Evolutionary conservation across 441 rosid species (phyloP), one percentile per base, ranked within the genome.

Genomic region (Omphalea diandra): DNA sequence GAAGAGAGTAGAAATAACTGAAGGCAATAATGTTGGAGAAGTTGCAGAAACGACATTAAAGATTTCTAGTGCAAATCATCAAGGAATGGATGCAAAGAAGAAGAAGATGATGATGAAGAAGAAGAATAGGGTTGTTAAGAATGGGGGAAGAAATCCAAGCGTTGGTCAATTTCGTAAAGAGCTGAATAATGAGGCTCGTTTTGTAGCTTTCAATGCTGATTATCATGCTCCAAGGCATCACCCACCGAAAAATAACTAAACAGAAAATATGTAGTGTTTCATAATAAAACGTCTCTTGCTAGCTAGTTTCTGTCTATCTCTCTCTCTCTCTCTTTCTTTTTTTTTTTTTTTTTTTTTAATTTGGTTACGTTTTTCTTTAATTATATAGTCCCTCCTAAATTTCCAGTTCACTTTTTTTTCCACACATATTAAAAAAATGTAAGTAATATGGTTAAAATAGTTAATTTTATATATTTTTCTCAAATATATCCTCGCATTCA

Each of bases 161-260:
- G 33, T 24, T 26, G 2, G 54, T 1, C 15, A 64, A 67, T 24
- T 65, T 55, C 27, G 67, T 38, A 75, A 76, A 61, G 81, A 75
- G 56, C 55, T 7, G 5, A 75, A 68, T 26, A 83, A 71, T 38
- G 80, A 75, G 4, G 73, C 76, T 35, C 88, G 83, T 68, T 82
- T 90, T 67, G 86, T 88, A 43, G 90, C 90, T 72, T 85, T 80
- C 74, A 88, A 72, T 78, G 89, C 86, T 46, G 97, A 90, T 78
- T 90, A 90, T 72, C 86, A 80, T 84, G 54, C 79, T 41, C 88
- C 94, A 31, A 87, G 90, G 77, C 97, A 84, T 73, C 97, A 88
- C 71, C 97, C 97, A 49, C 97, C 97, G 35, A 88, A 87, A 83
- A 87, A 90, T 67, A 90, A 90, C 73, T 88, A 52, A 86, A 5